A percentile compares a stretch with the other conserved stretches of the same genome.
These are phyloP conservation scores for Phanerochaete carnosa DNA, from an alignment of 768 basidiomycete species.

Conservation along the genomic window DNA sequence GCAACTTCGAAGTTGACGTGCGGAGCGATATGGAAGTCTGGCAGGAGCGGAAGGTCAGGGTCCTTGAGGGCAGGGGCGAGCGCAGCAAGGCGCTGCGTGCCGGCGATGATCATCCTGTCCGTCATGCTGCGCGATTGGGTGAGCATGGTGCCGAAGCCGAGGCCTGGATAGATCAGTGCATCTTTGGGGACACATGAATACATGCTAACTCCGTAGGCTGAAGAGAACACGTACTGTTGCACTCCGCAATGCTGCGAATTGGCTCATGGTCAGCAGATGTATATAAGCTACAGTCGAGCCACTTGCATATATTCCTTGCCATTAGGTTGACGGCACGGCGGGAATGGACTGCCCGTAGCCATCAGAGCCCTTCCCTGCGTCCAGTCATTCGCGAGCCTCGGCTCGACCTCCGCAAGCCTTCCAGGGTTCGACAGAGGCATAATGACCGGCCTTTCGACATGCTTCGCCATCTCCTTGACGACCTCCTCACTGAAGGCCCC, in stretches of 20 bases:
- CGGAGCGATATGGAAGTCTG: slow-evolving; percentile 74
- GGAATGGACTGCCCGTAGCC: slow-evolving; percentile 82
- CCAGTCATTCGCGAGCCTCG: slow-evolving; percentile 68
- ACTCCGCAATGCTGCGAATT: slow-evolving; percentile 55
- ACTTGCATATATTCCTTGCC: slow-evolving; percentile 59
- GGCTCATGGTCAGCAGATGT: not conserved
- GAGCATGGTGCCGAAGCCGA: slow-evolving; percentile 78
- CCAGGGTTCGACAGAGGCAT: slow-evolving; percentile 81
- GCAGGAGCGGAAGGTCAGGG: slow-evolving; percentile 70
- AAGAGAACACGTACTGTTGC: slow-evolving; percentile 45
- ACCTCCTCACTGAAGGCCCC: slow-evolving; percentile 75
- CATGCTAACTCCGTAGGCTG: not conserved
- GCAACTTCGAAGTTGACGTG: slow-evolving; percentile 75
- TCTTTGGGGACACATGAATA: slow-evolving; percentile 31
- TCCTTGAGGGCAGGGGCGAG: slow-evolving; percentile 74
- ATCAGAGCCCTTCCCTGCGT: slow-evolving; percentile 71
- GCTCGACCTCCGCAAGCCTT: slow-evolving; percentile 65
- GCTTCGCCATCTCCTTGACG: slow-evolving; percentile 59
- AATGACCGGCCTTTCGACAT: slow-evolving; percentile 71
- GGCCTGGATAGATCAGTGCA: slow-evolving; percentile 80
- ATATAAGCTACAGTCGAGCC: slow-evolving; percentile 18
- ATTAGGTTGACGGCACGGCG: slow-evolving; percentile 58
- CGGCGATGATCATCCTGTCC: slow-evolving; percentile 85
- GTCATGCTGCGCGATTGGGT: slow-evolving; percentile 60
- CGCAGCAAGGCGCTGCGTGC: slow-evolving; percentile 68